These are phyloP conservation scores for Puccinia horiana DNA, from an alignment of 1,284 basidiomycete species.

Conservation along the genomic window DNA sequence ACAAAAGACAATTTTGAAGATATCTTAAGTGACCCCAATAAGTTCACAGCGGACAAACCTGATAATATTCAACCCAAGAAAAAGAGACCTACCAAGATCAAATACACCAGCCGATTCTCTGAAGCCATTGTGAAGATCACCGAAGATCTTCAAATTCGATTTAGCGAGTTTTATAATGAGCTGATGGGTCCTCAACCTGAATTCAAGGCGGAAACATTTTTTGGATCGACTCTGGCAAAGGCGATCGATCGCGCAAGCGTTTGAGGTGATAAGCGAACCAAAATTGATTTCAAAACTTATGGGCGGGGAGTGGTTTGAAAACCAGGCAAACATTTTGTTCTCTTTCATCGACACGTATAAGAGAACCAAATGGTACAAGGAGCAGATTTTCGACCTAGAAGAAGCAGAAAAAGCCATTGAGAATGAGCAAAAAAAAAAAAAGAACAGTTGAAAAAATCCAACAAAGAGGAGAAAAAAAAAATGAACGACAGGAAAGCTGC, in stretches of 20 bases:
- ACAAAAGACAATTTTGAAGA: constrained; percentile 10
- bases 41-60: not conserved
- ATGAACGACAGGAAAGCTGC: not conserved
- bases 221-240: not conserved
- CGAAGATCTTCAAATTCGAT: not conserved
- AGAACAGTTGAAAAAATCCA: not conserved
- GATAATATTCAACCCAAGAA: not conserved
- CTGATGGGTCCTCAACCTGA: not conserved
- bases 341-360: not conserved
- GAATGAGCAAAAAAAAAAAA: not conserved
- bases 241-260: not conserved
- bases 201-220: not conserved
- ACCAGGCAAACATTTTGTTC: not conserved
- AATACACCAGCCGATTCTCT: not conserved
- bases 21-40: not conserved
- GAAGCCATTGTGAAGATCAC: not conserved
- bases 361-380: not conserved
- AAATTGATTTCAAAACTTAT: not conserved
- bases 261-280: not conserved
- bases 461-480: not conserved
- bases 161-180: not conserved
- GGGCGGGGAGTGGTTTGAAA: not conserved
- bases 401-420: not conserved
- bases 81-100: not conserved
- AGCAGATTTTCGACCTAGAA: not conserved